These are phyloP conservation scores for Boletellus ananas DNA, from an alignment of 768 basidiomycete species.

Conservation along the genomic window DNA sequence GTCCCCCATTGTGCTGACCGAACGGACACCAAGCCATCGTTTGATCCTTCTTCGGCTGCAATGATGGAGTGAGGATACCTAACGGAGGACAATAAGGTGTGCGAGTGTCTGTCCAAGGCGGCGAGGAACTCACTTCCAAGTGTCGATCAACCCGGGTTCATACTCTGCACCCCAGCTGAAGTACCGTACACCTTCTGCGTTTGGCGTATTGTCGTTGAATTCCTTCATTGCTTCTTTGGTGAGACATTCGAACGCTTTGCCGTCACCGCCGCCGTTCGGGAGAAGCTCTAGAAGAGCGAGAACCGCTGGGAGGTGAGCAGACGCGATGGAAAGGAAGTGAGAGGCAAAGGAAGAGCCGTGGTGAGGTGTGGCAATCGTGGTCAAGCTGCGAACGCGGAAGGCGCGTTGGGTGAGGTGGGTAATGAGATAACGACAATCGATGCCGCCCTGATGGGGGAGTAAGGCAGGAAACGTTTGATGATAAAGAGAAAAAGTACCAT, in stretches of 20 bases:
- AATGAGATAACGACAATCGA: slow-evolving; percentile 88
- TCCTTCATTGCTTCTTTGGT: slow-evolving; percentile 79
- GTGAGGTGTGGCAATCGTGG: slow-evolving; percentile 94
- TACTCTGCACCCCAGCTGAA: slow-evolving; percentile 95
- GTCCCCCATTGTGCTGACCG: slow-evolving; percentile 91
- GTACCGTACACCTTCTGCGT: slow-evolving; percentile 76
- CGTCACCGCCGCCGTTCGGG: slow-evolving; percentile 92
- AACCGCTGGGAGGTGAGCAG: slow-evolving; percentile 60
- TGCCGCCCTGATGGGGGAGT: slow-evolving; percentile 65
- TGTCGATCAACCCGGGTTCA: slow-evolving; percentile 85
- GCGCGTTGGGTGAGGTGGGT: slow-evolving; percentile 74
- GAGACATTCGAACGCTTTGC: slow-evolving; percentile 87
- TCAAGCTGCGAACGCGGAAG: slow-evolving; percentile 82
- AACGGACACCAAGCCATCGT: slow-evolving; percentile 91
- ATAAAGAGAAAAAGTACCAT: slow-evolving; percentile 46
- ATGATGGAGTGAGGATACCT: slow-evolving; percentile 78
- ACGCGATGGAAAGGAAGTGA: slow-evolving; percentile 78
- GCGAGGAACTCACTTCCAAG: slow-evolving; percentile 56
- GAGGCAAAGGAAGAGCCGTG: slow-evolving; percentile 92
- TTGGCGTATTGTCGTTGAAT: slow-evolving; percentile 86
- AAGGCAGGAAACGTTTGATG: not conserved
- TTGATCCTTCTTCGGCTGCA: slow-evolving; percentile 82
- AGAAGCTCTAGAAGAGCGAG: slow-evolving; percentile 75
- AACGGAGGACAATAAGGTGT: not conserved
- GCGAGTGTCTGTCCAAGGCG: not conserved